phyloP scores from a whole-genome alignment of 352 stramenopile genomes.

The Globisporangium canariense region DNA sequence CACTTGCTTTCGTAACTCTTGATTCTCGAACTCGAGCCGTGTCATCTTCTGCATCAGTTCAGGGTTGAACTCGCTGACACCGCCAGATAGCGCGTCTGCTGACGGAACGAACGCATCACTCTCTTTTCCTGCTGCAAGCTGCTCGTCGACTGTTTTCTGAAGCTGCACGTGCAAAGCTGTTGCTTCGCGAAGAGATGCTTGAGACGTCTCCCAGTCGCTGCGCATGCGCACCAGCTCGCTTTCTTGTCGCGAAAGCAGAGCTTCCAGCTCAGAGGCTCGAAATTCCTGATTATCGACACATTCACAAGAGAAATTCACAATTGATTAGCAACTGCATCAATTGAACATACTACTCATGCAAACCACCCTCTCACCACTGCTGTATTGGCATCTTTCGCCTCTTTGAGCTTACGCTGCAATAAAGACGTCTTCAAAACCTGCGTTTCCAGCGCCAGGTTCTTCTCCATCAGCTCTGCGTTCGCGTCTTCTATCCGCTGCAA shows the following conservation, averaged over 20 bases:
- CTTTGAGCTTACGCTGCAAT: constrained; percentile 60
- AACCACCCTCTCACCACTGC: constrained; percentile 35
- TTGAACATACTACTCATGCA: not conserved
- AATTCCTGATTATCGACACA: constrained; percentile 41
- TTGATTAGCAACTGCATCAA: not conserved
- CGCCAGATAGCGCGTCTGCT: constrained; percentile 16
- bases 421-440: constrained; percentile 39
- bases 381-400: constrained; percentile 68
- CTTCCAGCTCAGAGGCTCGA: constrained; percentile 51
- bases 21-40: constrained; percentile 59
- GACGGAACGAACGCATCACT: not conserved
- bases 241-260: constrained; percentile 27
- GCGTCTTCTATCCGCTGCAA: constrained; percentile 47
- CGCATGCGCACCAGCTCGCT: constrained; percentile 26
- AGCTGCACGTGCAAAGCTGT: constrained; percentile 46
- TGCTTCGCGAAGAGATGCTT: constrained; percentile 34
- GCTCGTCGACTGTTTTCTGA: constrained; percentile 31
- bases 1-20: constrained; percentile 41
- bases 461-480: constrained; percentile 53
- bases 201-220: constrained; percentile 28
- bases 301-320: no score
- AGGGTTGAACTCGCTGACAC: constrained; percentile 64
- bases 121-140: constrained; percentile 11
- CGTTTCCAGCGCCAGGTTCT: constrained; percentile 49
- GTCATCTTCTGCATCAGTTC: constrained; percentile 64